phyloP scores from a whole-genome alignment of 768 basidiomycete genomes.

The Agaricus subrufescens region DNA sequence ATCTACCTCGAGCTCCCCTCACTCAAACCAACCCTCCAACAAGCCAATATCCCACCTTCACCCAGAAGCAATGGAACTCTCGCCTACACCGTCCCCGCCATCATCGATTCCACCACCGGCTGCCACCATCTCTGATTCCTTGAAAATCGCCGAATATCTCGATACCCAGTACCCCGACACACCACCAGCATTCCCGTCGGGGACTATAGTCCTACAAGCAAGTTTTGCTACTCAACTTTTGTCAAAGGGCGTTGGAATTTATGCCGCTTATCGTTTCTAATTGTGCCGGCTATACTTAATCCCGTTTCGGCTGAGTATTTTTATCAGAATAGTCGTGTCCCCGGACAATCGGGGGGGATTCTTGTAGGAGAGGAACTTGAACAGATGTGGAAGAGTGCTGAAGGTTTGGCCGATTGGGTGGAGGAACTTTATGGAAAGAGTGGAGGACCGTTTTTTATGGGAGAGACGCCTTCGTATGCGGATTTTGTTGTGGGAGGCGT shows the following conservation, averaged over 20 bases:
- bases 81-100: slow-evolving; percentile 44
- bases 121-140: slow-evolving; percentile 34
- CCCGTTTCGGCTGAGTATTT: slow-evolving; percentile 25
- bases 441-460: slow-evolving; percentile 30
- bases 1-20: slow-evolving; percentile 48
- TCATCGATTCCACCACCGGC: slow-evolving; percentile 41
- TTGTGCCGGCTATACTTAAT: slow-evolving; percentile 16
- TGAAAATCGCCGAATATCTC: slow-evolving; percentile 44
- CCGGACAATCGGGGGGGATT: slow-evolving; percentile 19
- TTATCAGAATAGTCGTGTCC: slow-evolving; percentile 16
- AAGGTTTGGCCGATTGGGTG: slow-evolving; percentile 23
- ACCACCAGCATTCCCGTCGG: slow-evolving; percentile 21
- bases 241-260: background rate
- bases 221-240: slow-evolving; percentile 25
- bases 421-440: slow-evolving; percentile 25
- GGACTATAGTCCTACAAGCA: slow-evolving; percentile 32
- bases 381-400: slow-evolving; percentile 32
- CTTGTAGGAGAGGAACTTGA: slow-evolving; percentile 25
- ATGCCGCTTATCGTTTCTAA: slow-evolving; percentile 14
- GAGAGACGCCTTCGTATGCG: slow-evolving; percentile 30
- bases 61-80: slow-evolving; percentile 24
- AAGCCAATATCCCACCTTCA: slow-evolving; percentile 33
- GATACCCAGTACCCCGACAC: slow-evolving; percentile 44
- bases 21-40: slow-evolving; percentile 30
- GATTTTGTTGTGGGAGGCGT: slow-evolving; percentile 34